Conservation (phyloP, 2,329 filamentous ascomycete genomes). For the Cyclaneusma minus region DNA sequence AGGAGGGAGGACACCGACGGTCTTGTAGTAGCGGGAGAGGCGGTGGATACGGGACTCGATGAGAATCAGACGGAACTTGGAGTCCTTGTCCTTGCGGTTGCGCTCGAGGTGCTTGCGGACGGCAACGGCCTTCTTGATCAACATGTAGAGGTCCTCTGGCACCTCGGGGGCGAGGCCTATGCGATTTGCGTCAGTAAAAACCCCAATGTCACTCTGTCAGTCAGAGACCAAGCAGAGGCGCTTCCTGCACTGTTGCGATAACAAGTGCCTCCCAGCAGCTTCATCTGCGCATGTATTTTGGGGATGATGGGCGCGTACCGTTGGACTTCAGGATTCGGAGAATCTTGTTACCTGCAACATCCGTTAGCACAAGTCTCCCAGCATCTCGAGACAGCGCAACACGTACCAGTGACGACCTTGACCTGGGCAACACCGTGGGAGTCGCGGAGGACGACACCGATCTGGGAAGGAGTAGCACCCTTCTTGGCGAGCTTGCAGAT, state of each 20-base stretch:
- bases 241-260: conserved; percentile 33
- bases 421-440: conserved; percentile 97
- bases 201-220: conserved; percentile 93
- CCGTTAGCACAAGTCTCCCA: conserved; percentile 21
- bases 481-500: conserved; percentile 99
- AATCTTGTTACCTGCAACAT: conserved; percentile 86
- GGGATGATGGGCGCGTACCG: conserved; percentile 51
- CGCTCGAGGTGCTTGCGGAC: conserved; percentile 99
- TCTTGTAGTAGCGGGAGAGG: conserved; percentile 99
- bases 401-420: conserved; percentile 87
- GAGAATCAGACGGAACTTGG: conserved; percentile 99
- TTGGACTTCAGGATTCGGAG: conserved; percentile 95
- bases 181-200: no score
- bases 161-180: conserved; percentile 97
- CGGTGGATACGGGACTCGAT: conserved; percentile 99
- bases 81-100: conserved; percentile 99
- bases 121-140: conserved; percentile 99
- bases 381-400: conserved; percentile 6
- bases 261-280: conserved; percentile 2
- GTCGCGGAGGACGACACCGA: conserved; percentile 97
- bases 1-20: conserved; percentile 67
- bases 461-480: conserved; percentile 96
- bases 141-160: conserved; percentile 99
- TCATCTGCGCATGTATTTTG: conserved; percentile 10
- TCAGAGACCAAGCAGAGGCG: conserved; percentile 81